Base-by-base conservation (phyloP, 371 early-diverging fungal species). In the Apophysomyces trapeziformis region DNA sequence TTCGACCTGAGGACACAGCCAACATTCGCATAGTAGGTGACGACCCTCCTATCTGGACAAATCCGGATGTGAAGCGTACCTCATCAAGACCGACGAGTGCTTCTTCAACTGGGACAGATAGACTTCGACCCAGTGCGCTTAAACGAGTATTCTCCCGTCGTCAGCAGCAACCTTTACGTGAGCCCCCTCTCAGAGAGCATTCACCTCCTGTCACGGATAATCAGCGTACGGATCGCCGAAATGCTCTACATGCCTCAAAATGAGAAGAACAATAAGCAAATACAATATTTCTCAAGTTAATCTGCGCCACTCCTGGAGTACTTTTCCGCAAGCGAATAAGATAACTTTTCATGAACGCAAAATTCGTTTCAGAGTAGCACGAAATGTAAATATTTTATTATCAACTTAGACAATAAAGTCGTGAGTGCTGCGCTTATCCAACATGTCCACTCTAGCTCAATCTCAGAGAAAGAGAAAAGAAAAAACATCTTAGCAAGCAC, bases 211-310 rank as follows among this genome's bases (percentile, higher is more conserved):
- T 26, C 11, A 11, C 56, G 0, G 46, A 41, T 8, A 60, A 61
- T 16, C 60, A 58, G 46, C 46, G 57, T 11, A 57, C 69, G 2
- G 41, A 38, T 9, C 65, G 69, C 32, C 61, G 69, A 11, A 69
- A 69, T 58, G 69, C 65, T 4, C n/a, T 65, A 1, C 64, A 61
- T 61, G 65, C 57, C 6, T 41, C 65, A 21, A 62, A 61, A 32
- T 67, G 57, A 47, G 46, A 62, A 12, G 14, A 57, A 64, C 6
- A 64, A 26, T 13, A 41, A 45, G 36, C 37, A 26, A 26, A 26
- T 26, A 3, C 32, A 26, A 0, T 2, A 26, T 26, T 26, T 26
- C 2, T 1, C 2, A 26, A 26, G 2, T 26, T 26, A 26, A 26
- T 26, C 32, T 26, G 32, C 32, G 3, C 32, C 32, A 26, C 32